phyloP scores from a whole-genome alignment of 2,329 filamentous ascomycete species.

The Camptophora hylomeconis region DNA sequence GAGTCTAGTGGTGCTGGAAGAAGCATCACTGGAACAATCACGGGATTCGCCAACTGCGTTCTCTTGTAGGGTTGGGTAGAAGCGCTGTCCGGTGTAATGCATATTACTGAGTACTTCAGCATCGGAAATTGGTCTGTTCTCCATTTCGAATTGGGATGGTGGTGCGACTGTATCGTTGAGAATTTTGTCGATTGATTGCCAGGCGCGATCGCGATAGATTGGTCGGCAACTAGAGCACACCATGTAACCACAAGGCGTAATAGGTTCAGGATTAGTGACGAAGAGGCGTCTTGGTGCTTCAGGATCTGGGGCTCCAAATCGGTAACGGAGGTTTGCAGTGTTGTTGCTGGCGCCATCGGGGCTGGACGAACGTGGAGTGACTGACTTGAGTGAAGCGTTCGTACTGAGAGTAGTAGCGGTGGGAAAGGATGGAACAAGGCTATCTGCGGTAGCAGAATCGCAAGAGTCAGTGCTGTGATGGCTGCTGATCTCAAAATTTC shows the following conservation, averaged over 20 bases:
- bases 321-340: not conserved
- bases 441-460: conserved; percentile 8
- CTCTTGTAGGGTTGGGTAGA: not conserved
- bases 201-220: conserved; percentile 26
- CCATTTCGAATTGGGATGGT: conserved; percentile 21
- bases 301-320: not conserved
- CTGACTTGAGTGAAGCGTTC: conserved; percentile 8
- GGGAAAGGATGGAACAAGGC: conserved; percentile 14
- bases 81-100: conserved; percentile 1
- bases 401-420: conserved; percentile 16
- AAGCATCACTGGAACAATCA: not conserved
- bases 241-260: conserved; percentile 26
- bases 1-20: not conserved
- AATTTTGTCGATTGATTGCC: conserved; percentile 21
- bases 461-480: conserved; percentile 21
- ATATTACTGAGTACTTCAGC: conserved; percentile 16
- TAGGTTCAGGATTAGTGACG: not conserved
- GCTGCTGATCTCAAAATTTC: conserved; percentile 27
- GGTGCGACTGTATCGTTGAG: conserved; percentile 24
- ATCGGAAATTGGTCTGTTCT: conserved; percentile 20
- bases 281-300: not conserved
- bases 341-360: not conserved
- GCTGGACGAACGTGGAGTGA: not conserved
- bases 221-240: conserved; percentile 39
- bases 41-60: not conserved